A percentile compares a stretch with the other conserved stretches of the same genome.
phyloP scores from a whole-genome alignment of 148 eudicot species.

The Silene latifolia region DNA sequence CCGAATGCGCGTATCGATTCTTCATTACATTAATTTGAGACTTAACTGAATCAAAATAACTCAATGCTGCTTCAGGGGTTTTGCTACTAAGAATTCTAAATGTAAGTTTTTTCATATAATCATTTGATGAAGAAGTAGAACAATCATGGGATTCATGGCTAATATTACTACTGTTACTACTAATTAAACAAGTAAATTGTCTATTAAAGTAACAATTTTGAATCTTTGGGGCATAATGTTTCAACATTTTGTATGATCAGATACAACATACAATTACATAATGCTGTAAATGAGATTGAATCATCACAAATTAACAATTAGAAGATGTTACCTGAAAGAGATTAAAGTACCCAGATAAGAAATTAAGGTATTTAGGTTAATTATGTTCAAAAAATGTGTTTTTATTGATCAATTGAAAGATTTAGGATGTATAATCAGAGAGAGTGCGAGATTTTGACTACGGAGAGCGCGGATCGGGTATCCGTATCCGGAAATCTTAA shows the following conservation, averaged over 20 bases:
- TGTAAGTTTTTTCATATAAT: conserved; percentile 32
- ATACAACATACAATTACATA: neutral
- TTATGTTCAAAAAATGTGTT: too few species aligned
- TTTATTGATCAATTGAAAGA: too few species aligned
- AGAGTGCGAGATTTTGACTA: too few species aligned
- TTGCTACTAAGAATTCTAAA: conserved; percentile 45
- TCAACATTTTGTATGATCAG: conserved; percentile 35
- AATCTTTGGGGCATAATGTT: conserved; percentile 30
- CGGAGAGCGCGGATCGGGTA: too few species aligned
- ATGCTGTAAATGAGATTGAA: neutral
- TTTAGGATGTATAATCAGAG: too few species aligned
- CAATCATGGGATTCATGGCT: conserved; percentile 9
- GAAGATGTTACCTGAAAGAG: conserved; percentile 24
- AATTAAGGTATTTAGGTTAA: too few species aligned
- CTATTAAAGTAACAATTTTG: conserved; percentile 13
- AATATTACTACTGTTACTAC: neutral
- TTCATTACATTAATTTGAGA: conserved; percentile 30
- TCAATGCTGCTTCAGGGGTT: conserved; percentile 48
- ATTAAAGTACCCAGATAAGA: neutral
- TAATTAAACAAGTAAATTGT: conserved; percentile 15
- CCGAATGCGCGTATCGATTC: conserved; percentile 48
- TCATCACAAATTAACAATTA: neutral
- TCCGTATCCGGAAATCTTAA: too few species aligned
- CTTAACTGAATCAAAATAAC: conserved; percentile 44
- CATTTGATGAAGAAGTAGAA: conserved; percentile 25